Conservation (phyloP, 495 filamentous ascomycete species). For the Podospora bellae-mahoneyi region DNA sequence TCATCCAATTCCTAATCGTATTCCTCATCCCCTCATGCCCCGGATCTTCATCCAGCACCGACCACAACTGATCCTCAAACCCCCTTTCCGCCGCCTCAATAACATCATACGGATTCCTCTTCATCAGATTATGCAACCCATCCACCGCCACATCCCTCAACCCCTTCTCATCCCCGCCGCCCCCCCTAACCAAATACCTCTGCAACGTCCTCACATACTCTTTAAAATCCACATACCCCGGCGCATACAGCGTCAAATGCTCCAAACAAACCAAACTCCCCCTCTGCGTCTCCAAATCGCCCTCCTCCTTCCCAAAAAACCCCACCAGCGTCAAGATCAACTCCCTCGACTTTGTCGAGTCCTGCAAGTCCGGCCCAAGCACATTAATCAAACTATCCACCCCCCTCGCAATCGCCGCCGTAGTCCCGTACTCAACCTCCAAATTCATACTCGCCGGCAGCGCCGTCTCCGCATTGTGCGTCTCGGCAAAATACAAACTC, state of each 20-base stretch:
- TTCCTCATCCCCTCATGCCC: slow-evolving; percentile 71
- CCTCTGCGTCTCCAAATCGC: slow-evolving; percentile 62
- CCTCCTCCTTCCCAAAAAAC: slow-evolving; percentile 75
- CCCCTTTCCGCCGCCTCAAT: slow-evolving; percentile 66
- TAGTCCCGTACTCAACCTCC: slow-evolving; percentile 75
- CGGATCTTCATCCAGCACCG: slow-evolving; percentile 73
- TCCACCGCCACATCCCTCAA: slow-evolving; percentile 80
- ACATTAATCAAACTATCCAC: slow-evolving; percentile 97
- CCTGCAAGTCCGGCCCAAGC: slow-evolving; percentile 90
- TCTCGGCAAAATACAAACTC: slow-evolving; percentile 85
- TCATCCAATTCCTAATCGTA: slow-evolving; percentile 86
- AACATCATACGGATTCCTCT: slow-evolving; percentile 77
- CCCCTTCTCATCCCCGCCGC: slow-evolving; percentile 44
- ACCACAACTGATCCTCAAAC: slow-evolving; percentile 89
- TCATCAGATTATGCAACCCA: slow-evolving; percentile 92
- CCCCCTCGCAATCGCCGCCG: slow-evolving; percentile 77
- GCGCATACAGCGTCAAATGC: slow-evolving; percentile 88
- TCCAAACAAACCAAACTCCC: slow-evolving; percentile 82
- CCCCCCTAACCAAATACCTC: slow-evolving; percentile 61
- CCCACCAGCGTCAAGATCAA: slow-evolving; percentile 82
- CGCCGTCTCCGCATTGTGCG: slow-evolving; percentile 80
- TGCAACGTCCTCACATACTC: slow-evolving; percentile 82
- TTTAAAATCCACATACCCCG: slow-evolving; percentile 75
- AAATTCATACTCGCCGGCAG: slow-evolving; percentile 80
- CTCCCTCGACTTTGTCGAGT: slow-evolving; percentile 85